Conservation (phyloP, 192 early-diverging fungal genomes). For the Podila clonocystis region DNA sequence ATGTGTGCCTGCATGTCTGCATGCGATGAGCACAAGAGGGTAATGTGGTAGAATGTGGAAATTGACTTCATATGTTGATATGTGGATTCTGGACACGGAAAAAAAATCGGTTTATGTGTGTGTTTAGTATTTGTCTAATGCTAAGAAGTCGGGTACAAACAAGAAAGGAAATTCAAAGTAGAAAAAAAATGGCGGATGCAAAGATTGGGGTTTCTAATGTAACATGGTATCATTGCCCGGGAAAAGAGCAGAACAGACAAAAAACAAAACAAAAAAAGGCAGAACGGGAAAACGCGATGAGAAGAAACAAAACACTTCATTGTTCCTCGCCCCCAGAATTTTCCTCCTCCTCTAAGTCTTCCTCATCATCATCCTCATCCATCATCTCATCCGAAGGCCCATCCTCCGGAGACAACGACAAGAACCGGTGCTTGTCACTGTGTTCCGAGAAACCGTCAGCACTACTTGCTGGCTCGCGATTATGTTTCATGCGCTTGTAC, state of each 20-base stretch:
- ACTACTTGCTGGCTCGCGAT: background rate
- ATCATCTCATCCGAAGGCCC: background rate
- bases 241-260: background rate
- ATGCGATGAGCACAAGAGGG: too few species aligned
- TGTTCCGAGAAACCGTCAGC: background rate
- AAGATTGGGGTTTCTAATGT: background rate
- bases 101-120: too few species aligned
- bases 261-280: background rate
- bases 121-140: background rate
- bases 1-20: too few species aligned
- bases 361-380: background rate
- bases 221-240: too few species aligned
- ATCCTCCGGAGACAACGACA: background rate
- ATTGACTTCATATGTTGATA: too few species aligned
- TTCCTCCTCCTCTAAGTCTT: background rate
- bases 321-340: background rate
- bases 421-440: background rate
- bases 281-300: background rate
- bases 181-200: background rate
- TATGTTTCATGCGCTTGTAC: conserved; percentile 1
- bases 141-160: background rate
- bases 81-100: too few species aligned
- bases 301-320: background rate
- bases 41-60: too few species aligned
- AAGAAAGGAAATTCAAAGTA: background rate